Evolutionary conservation across 371 early-diverging fungal genomes (phyloP).

Genomic region (Haplosporangium sp.): DNA sequence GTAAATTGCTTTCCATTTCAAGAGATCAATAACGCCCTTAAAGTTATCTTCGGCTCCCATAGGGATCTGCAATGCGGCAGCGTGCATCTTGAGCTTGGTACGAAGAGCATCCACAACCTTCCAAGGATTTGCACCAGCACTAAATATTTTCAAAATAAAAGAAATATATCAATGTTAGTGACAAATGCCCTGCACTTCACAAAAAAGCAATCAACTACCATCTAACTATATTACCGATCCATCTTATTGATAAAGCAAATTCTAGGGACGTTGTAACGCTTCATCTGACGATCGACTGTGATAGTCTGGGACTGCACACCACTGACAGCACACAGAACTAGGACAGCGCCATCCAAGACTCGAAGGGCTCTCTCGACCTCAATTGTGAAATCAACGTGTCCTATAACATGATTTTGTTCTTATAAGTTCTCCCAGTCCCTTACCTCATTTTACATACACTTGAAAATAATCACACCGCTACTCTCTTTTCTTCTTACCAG

Average conservation of each 20-base stretch:
- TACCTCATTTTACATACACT: not conserved
- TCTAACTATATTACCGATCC: slow-evolving; percentile 68
- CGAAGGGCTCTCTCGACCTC: slow-evolving; percentile 94
- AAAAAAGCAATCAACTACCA: no score
- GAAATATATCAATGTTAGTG: no score
- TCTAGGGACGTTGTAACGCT: slow-evolving; percentile 89
- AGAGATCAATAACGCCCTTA: slow-evolving; percentile 94
- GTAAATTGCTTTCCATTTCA: slow-evolving; percentile 87
- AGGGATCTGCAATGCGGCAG: slow-evolving; percentile 95
- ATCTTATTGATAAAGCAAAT: slow-evolving; percentile 93
- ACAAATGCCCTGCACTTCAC: no score
- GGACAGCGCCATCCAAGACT: slow-evolving; percentile 91
- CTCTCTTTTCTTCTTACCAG: slow-evolving; percentile 63
- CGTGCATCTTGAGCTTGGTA: slow-evolving; percentile 88
- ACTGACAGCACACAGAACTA: slow-evolving; percentile 87
- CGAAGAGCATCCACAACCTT: slow-evolving; percentile 93
- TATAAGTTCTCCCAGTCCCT: no score
- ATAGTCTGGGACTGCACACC: slow-evolving; percentile 96
- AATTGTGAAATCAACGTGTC: slow-evolving; percentile 94
- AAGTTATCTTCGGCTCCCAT: slow-evolving; percentile 93
- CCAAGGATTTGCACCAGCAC: slow-evolving; percentile 94
- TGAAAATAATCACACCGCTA: not conserved
- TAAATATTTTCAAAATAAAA: slow-evolving; percentile 15
- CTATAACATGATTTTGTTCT: slow-evolving; percentile 46
- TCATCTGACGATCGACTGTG: slow-evolving; percentile 96